A percentile compares a stretch with the other conserved stretches of the same genome.
These are phyloP conservation scores for Zanthoxylum bungeanum DNA, from an alignment of 345 rosid species.

Conservation along the genomic window DNA sequence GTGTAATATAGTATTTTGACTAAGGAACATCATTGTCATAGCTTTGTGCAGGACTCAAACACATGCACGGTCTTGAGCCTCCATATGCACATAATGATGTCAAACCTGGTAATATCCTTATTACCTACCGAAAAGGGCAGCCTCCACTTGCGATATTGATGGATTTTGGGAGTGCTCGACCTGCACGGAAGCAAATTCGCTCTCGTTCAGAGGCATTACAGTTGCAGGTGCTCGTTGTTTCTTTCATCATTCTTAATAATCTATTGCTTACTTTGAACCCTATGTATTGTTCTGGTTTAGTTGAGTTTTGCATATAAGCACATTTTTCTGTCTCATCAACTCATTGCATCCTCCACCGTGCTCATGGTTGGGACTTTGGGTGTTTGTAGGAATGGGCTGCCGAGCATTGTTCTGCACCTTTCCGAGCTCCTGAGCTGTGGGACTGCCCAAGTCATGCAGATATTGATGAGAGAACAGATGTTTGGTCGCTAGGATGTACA, in stretches of 20 bases:
- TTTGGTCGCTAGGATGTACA: constrained; percentile 99
- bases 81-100: constrained; percentile 99
- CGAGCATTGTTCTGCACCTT: constrained; percentile 95
- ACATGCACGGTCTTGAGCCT: constrained; percentile 90
- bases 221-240: constrained; percentile 61
- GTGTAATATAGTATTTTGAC: constrained; percentile 3
- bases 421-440: constrained; percentile 99
- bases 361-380: constrained; percentile 8
- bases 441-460: constrained; percentile 95
- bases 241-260: background rate
- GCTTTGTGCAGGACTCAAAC: constrained; percentile 97
- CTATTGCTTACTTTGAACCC: background rate
- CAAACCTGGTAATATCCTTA: constrained; percentile 91
- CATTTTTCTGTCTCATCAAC: background rate
- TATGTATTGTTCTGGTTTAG: background rate
- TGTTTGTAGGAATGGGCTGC: constrained; percentile 87
- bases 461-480: constrained; percentile 96
- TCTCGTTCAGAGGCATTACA: constrained; percentile 92
- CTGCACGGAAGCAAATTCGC: constrained; percentile 79
- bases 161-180: constrained; percentile 97
- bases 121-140: constrained; percentile 74
- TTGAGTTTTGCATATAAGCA: background rate
- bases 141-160: constrained; percentile 86
- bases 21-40: constrained; percentile 30
- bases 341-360: background rate